Base-by-base conservation (phyloP, 164 flowering plant genomes). In the Umbellularia californica region DNA sequence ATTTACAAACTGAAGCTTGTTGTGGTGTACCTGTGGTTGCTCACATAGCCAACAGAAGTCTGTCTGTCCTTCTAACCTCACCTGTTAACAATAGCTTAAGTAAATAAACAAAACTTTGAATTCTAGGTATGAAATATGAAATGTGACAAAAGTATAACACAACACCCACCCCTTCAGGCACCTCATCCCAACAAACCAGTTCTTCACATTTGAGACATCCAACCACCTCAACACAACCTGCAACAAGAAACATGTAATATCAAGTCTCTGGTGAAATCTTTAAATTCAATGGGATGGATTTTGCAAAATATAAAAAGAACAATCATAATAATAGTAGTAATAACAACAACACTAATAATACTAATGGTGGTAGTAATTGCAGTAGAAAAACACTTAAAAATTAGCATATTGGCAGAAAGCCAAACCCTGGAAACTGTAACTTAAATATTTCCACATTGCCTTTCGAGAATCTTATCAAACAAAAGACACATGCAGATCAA, bases 1-100 rank as follows among this genome's bases (percentile, higher is more conserved):
- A 41, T 41, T 41, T 55, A 55, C n/a, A 55, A 19, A 52, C 58
- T 14, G 7, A 55, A 55, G 60, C 47, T 41, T 1, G 47, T 33
- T 14, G 28, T 19, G 27, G 15, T 13, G 58, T 33, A 94, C 97
- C 95, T 93, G 87, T 35, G 99, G 97, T 65, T 85, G 76, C 74
- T 93, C 97, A 79, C 97, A 95, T 6, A 93, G 90, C 97, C 99
- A 95, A 78, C 97, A 92, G 78, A 83, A 90, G 60, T 90, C 87
- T 55, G 96, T 92, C 81, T 83, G 90, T 9, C 87, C 99, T 84
- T 95, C 97, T 68, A 92, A 76, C 80, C 99, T 88, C 75, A 88
- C 96, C 97, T 91, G 81, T 23, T 74, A 70, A 47, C 41, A 76
- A 51, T 27, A 50, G 47, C 4, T 19, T 23, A 58, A 77, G 50